Evolutionary conservation across 257 asterid species (phyloP).

Genomic region (Plantago ovata): DNA sequence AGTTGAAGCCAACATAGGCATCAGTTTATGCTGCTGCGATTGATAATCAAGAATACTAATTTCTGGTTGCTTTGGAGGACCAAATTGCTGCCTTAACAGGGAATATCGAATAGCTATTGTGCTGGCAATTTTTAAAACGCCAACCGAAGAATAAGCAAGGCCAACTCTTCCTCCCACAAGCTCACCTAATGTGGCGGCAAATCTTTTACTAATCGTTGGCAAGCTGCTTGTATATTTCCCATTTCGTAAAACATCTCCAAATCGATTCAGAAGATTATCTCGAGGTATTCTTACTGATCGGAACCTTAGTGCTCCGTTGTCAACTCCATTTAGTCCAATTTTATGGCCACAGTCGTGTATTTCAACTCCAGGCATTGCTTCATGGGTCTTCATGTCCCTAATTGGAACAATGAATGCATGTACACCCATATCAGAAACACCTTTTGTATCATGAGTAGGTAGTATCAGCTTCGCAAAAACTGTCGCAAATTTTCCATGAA

Average conservation of each 20-base stretch:
- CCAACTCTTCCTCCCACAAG: conserved; percentile 99
- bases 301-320: conserved; percentile 85
- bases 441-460: conserved; percentile 73
- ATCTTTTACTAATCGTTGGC: conserved; percentile 77
- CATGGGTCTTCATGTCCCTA: conserved; percentile 71
- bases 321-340: conserved; percentile 94
- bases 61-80: conserved; percentile 95
- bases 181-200: conserved; percentile 96
- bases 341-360: conserved; percentile 95
- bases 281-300: conserved; percentile 86
- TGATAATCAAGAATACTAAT: conserved; percentile 93
- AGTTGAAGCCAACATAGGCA: conserved; percentile 95
- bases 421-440: conserved; percentile 87
- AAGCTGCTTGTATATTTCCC: conserved; percentile 87
- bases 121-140: conserved; percentile 73
- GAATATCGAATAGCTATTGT: conserved; percentile 85
- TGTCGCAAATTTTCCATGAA: conserved; percentile 97
- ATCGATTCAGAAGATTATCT: conserved; percentile 87
- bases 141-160: conserved; percentile 90
- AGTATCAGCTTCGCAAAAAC: conserved; percentile 85
- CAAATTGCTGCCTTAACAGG: conserved; percentile 84
- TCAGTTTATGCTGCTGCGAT: conserved; percentile 94
- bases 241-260: conserved; percentile 84
- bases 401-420: conserved; percentile 96
- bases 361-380: conserved; percentile 73